Percentiles rank a stretch among this genome's conserved stretches.
Evolutionary conservation across 108 stramenopile species (phyloP).

Genomic region (Cyclostephanos tholiformis): DNA sequence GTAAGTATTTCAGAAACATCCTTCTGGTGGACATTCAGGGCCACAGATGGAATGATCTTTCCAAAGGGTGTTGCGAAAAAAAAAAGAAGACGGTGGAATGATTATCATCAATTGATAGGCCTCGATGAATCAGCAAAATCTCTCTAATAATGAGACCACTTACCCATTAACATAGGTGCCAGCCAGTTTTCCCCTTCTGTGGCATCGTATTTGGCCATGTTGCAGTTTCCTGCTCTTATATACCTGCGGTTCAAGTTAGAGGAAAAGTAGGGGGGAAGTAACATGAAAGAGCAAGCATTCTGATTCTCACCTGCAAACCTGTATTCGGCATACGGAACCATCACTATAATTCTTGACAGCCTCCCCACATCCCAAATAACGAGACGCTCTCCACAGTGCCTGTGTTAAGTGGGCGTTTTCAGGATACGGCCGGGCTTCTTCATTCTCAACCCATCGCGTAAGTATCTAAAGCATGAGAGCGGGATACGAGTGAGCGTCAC

Average conservation of each 20-base stretch:
- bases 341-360: slow-evolving; percentile 25
- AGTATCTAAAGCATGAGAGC: slow-evolving; percentile 17
- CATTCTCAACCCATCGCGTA: slow-evolving; percentile 33
- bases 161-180: slow-evolving; percentile 37
- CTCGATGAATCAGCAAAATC: background rate
- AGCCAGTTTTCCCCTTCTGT: slow-evolving; percentile 32
- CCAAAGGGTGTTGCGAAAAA: background rate
- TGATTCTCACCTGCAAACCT: slow-evolving; percentile 26
- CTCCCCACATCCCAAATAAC: slow-evolving; percentile 43
- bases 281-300: background rate
- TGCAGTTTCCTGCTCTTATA: slow-evolving; percentile 33
- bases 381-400: slow-evolving; percentile 33
- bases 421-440: slow-evolving; percentile 20
- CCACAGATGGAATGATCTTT: background rate
- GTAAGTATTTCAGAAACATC: too few relatives aligned
- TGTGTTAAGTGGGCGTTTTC: slow-evolving; percentile 34
- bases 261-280: background rate
- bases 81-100: slow-evolving; percentile 2
- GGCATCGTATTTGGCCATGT: slow-evolving; percentile 27
- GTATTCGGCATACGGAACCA: slow-evolving; percentile 35
- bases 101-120: too few relatives aligned
- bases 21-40: too few relatives aligned
- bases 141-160: background rate
- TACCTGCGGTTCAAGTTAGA: slow-evolving; percentile 9
- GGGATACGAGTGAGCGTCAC: background rate